phyloP scores from a whole-genome alignment of 306 rosid species.

The Castanea sativa region DNA sequence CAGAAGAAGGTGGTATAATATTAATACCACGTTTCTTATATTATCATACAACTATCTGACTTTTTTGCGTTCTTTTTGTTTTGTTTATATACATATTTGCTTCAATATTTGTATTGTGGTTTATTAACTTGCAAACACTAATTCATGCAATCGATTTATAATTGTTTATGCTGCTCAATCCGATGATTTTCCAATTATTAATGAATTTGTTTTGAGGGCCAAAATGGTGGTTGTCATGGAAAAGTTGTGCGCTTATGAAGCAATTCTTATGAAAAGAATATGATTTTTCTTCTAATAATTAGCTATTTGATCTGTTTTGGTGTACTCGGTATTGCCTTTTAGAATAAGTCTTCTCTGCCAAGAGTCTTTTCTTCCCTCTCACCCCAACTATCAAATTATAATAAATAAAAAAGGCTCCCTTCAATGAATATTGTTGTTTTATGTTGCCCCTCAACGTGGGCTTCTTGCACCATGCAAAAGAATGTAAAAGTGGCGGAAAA shows the following conservation, averaged over 20 bases:
- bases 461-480: neutral
- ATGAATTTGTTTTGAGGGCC: neutral
- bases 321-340: too few relatives aligned
- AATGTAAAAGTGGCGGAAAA: neutral
- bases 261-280: too few relatives aligned
- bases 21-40: neutral
- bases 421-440: neutral
- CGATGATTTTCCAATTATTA: neutral
- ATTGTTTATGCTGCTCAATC: neutral
- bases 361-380: too few relatives aligned
- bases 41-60: neutral
- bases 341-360: too few relatives aligned
- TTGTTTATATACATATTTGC: neutral
- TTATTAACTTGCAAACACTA: neutral
- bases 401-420: neutral
- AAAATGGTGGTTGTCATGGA: neutral
- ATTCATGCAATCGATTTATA: neutral
- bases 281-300: too few relatives aligned
- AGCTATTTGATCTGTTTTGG: too few relatives aligned
- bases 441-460: neutral
- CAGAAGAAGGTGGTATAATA: conserved; percentile 43
- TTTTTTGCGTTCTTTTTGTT: neutral
- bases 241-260: too few relatives aligned
- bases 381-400: too few relatives aligned
- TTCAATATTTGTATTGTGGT: neutral